Evolutionary conservation across 257 asterid genomes (phyloP).

Genomic region (Fraxinus americana): DNA sequence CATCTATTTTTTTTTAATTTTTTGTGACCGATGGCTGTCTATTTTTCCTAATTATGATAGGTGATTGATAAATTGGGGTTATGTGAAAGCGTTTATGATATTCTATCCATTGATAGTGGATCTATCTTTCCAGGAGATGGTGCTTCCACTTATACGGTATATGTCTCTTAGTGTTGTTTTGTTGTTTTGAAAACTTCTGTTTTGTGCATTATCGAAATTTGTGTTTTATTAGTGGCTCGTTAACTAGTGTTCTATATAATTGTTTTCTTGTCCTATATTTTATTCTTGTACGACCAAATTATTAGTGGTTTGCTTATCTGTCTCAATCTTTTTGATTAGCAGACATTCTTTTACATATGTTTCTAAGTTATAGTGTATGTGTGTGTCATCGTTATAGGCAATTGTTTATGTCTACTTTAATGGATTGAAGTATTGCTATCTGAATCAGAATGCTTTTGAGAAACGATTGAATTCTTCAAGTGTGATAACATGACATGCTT

Average conservation of each 20-base stretch:
- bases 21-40: not conserved
- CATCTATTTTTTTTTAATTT: not conserved
- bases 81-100: conserved; percentile 58
- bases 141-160: conserved; percentile 80
- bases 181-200: not conserved
- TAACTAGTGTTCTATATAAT: not conserved
- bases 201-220: not conserved
- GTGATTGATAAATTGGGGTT: conserved; percentile 28
- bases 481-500: not conserved
- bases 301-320: not conserved
- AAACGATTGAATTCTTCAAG: not conserved
- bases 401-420: not conserved
- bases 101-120: conserved; percentile 74
- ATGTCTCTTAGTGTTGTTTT: not conserved
- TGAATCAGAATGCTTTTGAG: not conserved
- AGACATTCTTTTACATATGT: not conserved
- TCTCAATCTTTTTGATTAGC: not conserved
- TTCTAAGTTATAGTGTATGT: not conserved
- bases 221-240: not conserved
- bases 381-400: not conserved
- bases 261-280: not conserved
- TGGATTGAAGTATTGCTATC: not conserved
- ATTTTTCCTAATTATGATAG: conserved; percentile 32
- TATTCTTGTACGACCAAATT: not conserved
- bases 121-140: conserved; percentile 74